phyloP scores from a whole-genome alignment of 768 basidiomycete genomes.

The Boletales sp. region DNA sequence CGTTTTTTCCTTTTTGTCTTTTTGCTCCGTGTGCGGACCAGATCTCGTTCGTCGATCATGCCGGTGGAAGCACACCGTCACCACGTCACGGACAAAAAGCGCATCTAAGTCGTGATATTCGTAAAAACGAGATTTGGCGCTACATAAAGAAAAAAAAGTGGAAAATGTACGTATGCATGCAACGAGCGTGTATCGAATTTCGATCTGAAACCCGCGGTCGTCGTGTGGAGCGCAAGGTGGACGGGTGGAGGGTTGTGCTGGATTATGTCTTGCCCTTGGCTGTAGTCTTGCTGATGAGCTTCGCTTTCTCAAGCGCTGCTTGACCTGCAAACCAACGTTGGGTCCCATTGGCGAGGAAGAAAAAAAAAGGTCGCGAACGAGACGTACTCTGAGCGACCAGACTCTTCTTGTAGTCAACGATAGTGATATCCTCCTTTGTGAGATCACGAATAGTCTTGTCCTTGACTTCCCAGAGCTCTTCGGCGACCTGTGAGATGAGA shows the following conservation, averaged over 20 bases:
- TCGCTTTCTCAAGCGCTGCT: conserved; percentile 88
- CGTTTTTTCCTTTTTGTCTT: too few relatives aligned
- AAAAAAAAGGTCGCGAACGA: neutral
- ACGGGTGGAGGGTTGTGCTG: conserved; percentile 4
- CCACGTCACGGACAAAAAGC: conserved; percentile 1
- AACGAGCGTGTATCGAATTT: conserved; percentile 10
- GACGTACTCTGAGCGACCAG: conserved; percentile 70
- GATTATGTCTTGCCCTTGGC: conserved; percentile 62
- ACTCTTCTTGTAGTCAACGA: conserved; percentile 90
- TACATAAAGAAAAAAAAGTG: conserved; percentile 8
- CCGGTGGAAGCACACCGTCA: too few relatives aligned
- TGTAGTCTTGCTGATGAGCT: conserved; percentile 84
- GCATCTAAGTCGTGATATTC: conserved; percentile 16
- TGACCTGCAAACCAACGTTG: conserved; percentile 48
- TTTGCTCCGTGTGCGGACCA: too few relatives aligned
- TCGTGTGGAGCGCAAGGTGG: conserved; percentile 5
- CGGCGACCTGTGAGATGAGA: conserved; percentile 95
- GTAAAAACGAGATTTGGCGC: conserved; percentile 2
- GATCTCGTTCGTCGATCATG: too few relatives aligned
- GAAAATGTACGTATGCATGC: conserved; percentile 10
- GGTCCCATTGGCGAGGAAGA: neutral
- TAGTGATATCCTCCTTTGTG: conserved; percentile 86
- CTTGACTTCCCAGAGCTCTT: conserved; percentile 99
- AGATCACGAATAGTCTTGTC: conserved; percentile 90
- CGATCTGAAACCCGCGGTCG: conserved; percentile 12